Evolutionary conservation across 129 eudicot genomes (phyloP), one percentile per base, ranked within the genome.

Genomic region (Silybum marianum): DNA sequence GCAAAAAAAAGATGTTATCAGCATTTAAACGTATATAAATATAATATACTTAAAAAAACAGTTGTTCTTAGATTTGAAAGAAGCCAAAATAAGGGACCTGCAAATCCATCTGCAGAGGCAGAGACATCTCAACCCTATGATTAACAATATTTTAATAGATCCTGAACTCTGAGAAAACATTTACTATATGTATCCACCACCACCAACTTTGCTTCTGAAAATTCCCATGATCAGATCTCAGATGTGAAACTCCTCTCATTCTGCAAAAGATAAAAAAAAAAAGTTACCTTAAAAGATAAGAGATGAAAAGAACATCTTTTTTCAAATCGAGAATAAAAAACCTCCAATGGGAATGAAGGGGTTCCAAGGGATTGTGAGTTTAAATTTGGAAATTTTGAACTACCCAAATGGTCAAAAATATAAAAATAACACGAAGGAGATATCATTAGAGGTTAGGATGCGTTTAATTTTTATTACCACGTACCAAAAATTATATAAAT

Each of bases 261-360:
- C 77, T 46, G 81, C 70, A 68, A 75, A 82, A 75, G 70, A 26
- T 66, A 28, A 46, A 74, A 63, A 74, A 63, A 38, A 66, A 74
- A 66, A 81, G 85, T 82, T 76, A 51, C 71, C 76, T 75, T 75
- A 67, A 39, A 82, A 23, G 18, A 26, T 75, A 74, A 75, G 36
- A 75, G 76, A 30, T 82, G 38, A 75, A 74, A 67, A 48, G 12
- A 22, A 30, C 38, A 69, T 26, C n/a, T 81, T 66, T 73, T 65
- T 44, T 0, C 46, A 58, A 26, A 1, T 19, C n/a, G 69, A 44
- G 71, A 26, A 58, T 58, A 58, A 58, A 58, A 38, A 48, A 16
- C 6, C 14, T 48, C 18, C 60, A 13, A 48, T 5, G 60, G 60
- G 60, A 48, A 48, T 48, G 60, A 48, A 48, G 6, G 19, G 23